Conservation (phyloP, 768 basidiomycete genomes). For the Lepiota brunneoincarnata region DNA sequence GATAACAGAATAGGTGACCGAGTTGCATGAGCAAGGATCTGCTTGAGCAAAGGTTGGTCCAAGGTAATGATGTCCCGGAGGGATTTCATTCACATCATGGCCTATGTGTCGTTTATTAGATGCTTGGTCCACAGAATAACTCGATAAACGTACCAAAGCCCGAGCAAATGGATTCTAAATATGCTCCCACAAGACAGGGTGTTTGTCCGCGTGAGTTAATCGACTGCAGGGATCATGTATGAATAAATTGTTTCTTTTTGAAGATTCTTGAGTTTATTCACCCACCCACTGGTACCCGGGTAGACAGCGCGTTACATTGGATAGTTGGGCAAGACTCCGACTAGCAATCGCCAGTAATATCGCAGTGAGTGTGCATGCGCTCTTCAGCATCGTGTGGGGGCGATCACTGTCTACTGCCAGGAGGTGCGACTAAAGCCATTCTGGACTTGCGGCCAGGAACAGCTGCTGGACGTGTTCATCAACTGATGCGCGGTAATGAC, state of each 20-base stretch:
- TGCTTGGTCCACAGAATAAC: no score
- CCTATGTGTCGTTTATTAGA: conserved; percentile 24
- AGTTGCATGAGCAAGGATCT: conserved; percentile 50
- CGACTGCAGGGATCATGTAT: conserved; percentile 23
- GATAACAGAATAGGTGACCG: conserved; percentile 54
- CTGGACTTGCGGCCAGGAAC: not conserved
- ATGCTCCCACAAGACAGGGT: conserved; percentile 49
- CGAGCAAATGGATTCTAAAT: conserved; percentile 42
- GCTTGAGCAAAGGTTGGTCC: conserved; percentile 35
- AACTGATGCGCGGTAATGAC: not conserved
- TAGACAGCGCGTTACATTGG: conserved; percentile 35
- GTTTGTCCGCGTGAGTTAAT: conserved; percentile 42
- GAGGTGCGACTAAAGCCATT: no score
- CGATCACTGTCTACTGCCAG: not conserved
- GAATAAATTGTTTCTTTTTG: not conserved
- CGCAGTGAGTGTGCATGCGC: conserved; percentile 10
- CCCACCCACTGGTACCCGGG: conserved; percentile 36
- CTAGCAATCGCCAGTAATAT: conserved; percentile 14
- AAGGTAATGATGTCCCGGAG: conserved; percentile 35
- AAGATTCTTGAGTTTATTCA: not conserved
- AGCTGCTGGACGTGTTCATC: not conserved
- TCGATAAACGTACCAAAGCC: conserved; percentile 11
- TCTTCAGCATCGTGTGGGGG: conserved; percentile 12
- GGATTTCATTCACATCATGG: conserved; percentile 35
- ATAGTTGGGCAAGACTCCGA: conserved; percentile 28